Conservation (phyloP, 2,329 filamentous ascomycete genomes). For the Cercospora zeina region DNA sequence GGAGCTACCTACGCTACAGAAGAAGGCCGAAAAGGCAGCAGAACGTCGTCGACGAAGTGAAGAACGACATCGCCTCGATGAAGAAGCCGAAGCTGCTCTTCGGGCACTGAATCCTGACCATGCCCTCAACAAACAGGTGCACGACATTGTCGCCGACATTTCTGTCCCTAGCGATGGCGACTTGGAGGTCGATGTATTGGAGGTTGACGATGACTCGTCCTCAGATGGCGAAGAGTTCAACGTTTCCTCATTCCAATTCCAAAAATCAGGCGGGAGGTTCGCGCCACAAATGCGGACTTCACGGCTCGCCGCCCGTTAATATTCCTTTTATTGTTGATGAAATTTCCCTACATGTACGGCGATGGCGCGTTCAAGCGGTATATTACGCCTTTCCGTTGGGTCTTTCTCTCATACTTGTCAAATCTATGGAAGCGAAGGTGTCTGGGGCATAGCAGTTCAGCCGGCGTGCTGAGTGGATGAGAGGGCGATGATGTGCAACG, state of each 20-base stretch:
- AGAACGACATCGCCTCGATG: constrained; percentile 30
- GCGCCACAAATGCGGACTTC: constrained; percentile 22
- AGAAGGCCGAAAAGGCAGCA: constrained; percentile 30
- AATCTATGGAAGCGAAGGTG: constrained; percentile 14
- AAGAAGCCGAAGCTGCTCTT: constrained; percentile 25
- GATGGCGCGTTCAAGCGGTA: constrained; percentile 15
- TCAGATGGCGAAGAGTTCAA: constrained; percentile 27
- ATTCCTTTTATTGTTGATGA: constrained; percentile 10
- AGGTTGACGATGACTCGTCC: constrained; percentile 27
- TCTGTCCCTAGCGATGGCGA: constrained; percentile 20
- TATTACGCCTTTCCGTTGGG: constrained; percentile 1
- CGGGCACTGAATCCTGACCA: neutral
- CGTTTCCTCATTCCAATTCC: constrained; percentile 20
- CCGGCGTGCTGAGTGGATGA: constrained; percentile 2
- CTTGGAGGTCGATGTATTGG: constrained; percentile 28
- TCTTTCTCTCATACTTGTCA: constrained; percentile 8
- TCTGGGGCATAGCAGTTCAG: constrained; percentile 6
- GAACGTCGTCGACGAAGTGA: constrained; percentile 31
- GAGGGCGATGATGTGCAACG: constrained; percentile 1
- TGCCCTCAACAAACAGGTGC: constrained; percentile 2
- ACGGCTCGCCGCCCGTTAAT: constrained; percentile 16
- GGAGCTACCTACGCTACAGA: constrained; percentile 31
- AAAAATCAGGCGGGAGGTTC: constrained; percentile 8
- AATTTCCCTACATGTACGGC: neutral
- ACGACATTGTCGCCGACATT: constrained; percentile 16